Evolutionary conservation across 2,329 filamentous ascomycete genomes (phyloP).

Genomic region (Talaromyces rugulosus): DNA sequence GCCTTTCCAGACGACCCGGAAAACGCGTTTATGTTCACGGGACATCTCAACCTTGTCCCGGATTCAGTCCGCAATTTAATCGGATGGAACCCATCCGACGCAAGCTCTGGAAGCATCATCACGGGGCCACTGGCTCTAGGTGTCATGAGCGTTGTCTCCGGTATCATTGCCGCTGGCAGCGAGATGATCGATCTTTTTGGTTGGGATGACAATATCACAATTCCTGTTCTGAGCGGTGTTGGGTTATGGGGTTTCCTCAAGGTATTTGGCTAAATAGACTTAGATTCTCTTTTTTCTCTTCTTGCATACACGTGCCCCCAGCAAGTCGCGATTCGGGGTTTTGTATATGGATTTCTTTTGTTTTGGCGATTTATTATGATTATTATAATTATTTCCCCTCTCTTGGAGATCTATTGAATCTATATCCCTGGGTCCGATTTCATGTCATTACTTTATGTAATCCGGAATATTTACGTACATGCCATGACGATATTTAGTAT

Average conservation of each 20-base stretch:
- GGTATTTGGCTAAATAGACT: conserved; percentile 55
- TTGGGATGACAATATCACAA: conserved; percentile 97
- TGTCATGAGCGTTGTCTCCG: conserved; percentile 79
- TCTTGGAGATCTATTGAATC: neutral
- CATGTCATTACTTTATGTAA: neutral
- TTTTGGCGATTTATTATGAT: neutral
- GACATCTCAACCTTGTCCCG: conserved; percentile 65
- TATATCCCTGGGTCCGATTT: neutral
- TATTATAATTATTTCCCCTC: neutral
- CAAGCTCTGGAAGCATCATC: conserved; percentile 52
- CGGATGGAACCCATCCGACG: conserved; percentile 53
- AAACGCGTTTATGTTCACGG: conserved; percentile 76
- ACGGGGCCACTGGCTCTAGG: conserved; percentile 69
- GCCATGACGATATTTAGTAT: neutral
- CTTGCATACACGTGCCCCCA: neutral
- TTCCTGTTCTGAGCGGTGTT: conserved; percentile 82
- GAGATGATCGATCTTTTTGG: conserved; percentile 89
- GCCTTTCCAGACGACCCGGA: conserved; percentile 65
- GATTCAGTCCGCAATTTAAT: conserved; percentile 53
- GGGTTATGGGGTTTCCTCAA: conserved; percentile 91
- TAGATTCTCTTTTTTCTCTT: neutral
- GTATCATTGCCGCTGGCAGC: conserved; percentile 81
- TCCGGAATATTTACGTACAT: neutral
- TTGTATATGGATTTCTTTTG: neutral
- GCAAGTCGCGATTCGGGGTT: neutral